Conservation (phyloP, 2,329 filamentous ascomycete genomes). For the Pseudocercospora fuligena region DNA sequence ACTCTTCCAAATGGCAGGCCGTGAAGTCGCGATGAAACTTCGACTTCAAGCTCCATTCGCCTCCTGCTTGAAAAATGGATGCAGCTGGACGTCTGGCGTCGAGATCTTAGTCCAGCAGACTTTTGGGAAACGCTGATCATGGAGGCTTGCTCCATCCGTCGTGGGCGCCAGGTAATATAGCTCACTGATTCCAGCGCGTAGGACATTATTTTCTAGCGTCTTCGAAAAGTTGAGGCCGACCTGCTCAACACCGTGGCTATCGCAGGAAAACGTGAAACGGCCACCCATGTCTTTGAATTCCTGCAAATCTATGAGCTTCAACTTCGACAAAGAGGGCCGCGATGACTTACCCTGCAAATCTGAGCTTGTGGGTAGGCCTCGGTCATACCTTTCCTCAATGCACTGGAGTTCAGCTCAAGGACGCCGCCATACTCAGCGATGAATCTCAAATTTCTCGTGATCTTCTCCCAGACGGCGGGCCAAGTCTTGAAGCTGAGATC, state of each 20-base stretch:
- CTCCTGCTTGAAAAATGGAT: slow-evolving; percentile 30
- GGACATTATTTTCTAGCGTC: slow-evolving; percentile 52
- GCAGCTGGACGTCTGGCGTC: slow-evolving; percentile 27
- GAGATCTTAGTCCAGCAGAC: slow-evolving; percentile 33
- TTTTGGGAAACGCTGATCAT: slow-evolving; percentile 42
- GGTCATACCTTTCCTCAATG: slow-evolving; percentile 82
- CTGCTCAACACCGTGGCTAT: slow-evolving; percentile 88
- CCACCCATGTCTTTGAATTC: slow-evolving; percentile 75
- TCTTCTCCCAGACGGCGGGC: slow-evolving; percentile 70
- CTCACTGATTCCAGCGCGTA: slow-evolving; percentile 67
- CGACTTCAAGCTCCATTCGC: not conserved
- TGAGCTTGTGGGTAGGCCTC: slow-evolving; percentile 85
- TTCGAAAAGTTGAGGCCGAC: slow-evolving; percentile 79
- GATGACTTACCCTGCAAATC: slow-evolving; percentile 70
- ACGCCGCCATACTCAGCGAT: slow-evolving; percentile 76
- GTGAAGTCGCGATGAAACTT: not conserved
- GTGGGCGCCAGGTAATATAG: slow-evolving; percentile 52
- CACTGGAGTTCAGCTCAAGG: slow-evolving; percentile 88
- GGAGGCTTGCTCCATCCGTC: slow-evolving; percentile 27
- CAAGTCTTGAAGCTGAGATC: slow-evolving; percentile 54
- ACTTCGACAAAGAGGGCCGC: not conserved
- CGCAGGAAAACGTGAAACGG: slow-evolving; percentile 88
- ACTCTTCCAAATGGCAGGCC: not conserved
- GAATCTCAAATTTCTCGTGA: slow-evolving; percentile 74
- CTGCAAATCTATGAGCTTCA: slow-evolving; percentile 45